Base-by-base conservation (phyloP, 2,329 filamentous ascomycete genomes). In the Beauveria varroae region DNA sequence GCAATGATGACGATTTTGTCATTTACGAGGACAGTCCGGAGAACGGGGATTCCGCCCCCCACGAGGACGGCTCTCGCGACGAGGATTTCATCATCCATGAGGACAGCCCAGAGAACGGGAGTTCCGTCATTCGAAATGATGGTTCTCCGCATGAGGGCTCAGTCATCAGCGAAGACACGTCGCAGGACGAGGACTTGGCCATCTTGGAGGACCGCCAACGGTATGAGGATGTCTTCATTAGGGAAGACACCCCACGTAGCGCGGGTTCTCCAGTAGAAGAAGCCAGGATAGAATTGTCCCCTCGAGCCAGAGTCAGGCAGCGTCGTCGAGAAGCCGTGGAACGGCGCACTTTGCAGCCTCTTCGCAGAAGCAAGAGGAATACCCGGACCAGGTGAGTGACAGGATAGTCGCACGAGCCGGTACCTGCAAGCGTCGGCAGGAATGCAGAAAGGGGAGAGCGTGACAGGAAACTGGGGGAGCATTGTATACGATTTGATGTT, bases 301-400 rank as follows among this genome's bases (percentile, higher is more conserved):
- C 55, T n/a, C 44, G 44, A 30, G 44, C 55, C 10, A 24, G 46
- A 34, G 55, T 30, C n/a, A 41, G 20, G 22, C 55, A 49, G 22
- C 55, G 44, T 5, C 43, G 44, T 20, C 20, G 55, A 20, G 55
- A 28, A 7, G 16, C 30, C 14, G 44, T 20, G 14, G 46, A 49
- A 16, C 41, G 44, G 12, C 20, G n/a, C 4, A 20, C n/a, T n/a
- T 24, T 28, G 28, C 26, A 40, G 44, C 55, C 55, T 37, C 43
- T 57, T 41, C 55, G 55, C 55, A 49, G 55, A 50, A 50, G 55
- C 20, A 50, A 20, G 51, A 54, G 51, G 51, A 41, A n/a, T 24
- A 28, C 24, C 20, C 22, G 20, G 18, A n/a, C 37, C 22, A 26
- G 51, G 51, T 54, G 41, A 18, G 34, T 14, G 34, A 37, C 12